Evolutionary conservation across 169 alveolate species (phyloP).

Genomic region (Ichthyophthirius multifiliis): DNA sequence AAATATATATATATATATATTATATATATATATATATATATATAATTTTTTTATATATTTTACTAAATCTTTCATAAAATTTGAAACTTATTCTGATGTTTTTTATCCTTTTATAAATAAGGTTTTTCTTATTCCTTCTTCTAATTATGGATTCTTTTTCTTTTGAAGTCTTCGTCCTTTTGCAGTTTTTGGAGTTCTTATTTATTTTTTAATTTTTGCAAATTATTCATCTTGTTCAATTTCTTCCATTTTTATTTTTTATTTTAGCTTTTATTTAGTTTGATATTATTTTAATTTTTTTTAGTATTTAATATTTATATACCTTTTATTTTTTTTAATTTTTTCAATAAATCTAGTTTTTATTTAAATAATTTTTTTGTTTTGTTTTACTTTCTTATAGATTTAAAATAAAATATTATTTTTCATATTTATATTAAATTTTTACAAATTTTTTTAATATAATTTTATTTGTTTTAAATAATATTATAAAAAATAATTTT

Average conservation of each 20-base stretch:
- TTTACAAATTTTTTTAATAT: too few species aligned
- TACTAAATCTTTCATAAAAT: constrained; percentile 17
- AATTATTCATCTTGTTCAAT: background rate
- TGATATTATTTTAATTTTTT: too few species aligned
- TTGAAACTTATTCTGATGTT: constrained; percentile 18
- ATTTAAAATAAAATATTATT: too few species aligned
- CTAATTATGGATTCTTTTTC: constrained; percentile 39
- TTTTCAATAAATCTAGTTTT: too few species aligned
- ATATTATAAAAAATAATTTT: too few species aligned
- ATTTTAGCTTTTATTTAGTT: too few species aligned
- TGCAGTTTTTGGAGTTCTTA: constrained; percentile 43
- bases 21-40: background rate
- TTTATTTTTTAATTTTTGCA: background rate
- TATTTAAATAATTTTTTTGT: too few species aligned
- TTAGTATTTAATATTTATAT: too few species aligned
- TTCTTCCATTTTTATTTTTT: background rate
- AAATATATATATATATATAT: background rate
- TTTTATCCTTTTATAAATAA: constrained; percentile 43
- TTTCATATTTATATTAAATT: too few species aligned
- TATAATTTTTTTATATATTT: background rate
- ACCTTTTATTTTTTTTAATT: too few species aligned
- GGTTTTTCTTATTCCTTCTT: constrained; percentile 43
- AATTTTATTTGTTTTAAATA: too few species aligned
- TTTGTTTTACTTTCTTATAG: too few species aligned
- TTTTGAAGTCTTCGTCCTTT: constrained; percentile 52